Percentiles rank a stretch among this genome's conserved stretches.
Conservation (phyloP, 768 basidiomycete genomes). For the Trametes punicea region DNA sequence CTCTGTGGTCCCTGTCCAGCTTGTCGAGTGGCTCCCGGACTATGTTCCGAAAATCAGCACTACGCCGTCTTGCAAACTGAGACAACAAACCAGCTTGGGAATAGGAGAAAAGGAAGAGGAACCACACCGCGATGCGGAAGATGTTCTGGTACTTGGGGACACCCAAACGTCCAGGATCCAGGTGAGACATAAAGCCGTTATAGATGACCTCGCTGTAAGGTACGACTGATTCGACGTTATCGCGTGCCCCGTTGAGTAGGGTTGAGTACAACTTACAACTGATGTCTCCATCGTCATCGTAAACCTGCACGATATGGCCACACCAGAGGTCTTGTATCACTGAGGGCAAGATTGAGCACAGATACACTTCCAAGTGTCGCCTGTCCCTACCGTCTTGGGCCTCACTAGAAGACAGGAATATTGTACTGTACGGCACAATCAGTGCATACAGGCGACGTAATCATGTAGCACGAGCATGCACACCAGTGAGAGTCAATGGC, state of each 20-base stretch:
- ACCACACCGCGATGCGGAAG: slow-evolving; percentile 74
- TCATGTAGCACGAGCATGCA: neutral
- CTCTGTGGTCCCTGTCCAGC: slow-evolving; percentile 47
- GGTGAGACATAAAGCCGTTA: slow-evolving; percentile 60
- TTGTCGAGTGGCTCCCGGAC: slow-evolving; percentile 78
- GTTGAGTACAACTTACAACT: slow-evolving; percentile 51
- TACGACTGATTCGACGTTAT: slow-evolving; percentile 47
- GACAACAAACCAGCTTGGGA: slow-evolving; percentile 69
- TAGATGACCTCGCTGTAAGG: slow-evolving; percentile 56
- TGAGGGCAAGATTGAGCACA: slow-evolving; percentile 28
- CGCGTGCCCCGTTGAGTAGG: neutral
- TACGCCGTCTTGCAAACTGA: neutral
- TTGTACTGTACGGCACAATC: slow-evolving; percentile 45
- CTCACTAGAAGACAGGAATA: slow-evolving; percentile 83
- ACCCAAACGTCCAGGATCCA: slow-evolving; percentile 73
- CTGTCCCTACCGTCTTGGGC: slow-evolving; percentile 65
- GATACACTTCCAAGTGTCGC: neutral
- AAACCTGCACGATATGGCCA: slow-evolving; percentile 77
- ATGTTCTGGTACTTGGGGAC: slow-evolving; percentile 91
- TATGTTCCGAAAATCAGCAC: slow-evolving; percentile 23
- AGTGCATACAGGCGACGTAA: neutral
- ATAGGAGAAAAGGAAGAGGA: slow-evolving; percentile 74
- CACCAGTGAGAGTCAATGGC: slow-evolving; percentile 94
- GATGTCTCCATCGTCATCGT: slow-evolving; percentile 71
- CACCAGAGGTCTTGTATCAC: slow-evolving; percentile 82